Percentiles rank a stretch among this genome's conserved stretches.
These are phyloP conservation scores for Xylaria sp. DNA, from an alignment of 2,329 filamentous ascomycete genomes.

Conservation along the genomic window DNA sequence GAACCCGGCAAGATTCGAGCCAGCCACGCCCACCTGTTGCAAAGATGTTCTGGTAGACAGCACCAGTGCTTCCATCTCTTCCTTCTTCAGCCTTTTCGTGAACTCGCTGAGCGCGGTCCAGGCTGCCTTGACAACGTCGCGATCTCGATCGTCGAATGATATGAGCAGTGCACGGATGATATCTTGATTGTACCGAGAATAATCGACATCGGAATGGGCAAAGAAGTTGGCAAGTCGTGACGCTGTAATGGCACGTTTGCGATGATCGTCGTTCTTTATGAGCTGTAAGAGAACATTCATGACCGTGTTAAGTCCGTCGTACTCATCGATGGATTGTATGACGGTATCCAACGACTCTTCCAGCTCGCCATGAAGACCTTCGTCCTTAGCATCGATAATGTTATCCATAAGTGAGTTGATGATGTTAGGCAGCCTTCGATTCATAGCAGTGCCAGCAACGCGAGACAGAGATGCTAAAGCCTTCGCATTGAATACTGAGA, in stretches of 20 bases:
- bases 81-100: slow-evolving; percentile 90
- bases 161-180: slow-evolving; percentile 90
- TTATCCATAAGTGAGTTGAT: slow-evolving; percentile 96
- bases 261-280: slow-evolving; percentile 92
- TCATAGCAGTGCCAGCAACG: slow-evolving; percentile 91
- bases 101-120: slow-evolving; percentile 89
- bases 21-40: slow-evolving; percentile 87
- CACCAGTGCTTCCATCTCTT: slow-evolving; percentile 96
- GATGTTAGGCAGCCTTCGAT: slow-evolving; percentile 86
- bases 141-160: slow-evolving; percentile 88
- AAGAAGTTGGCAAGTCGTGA: slow-evolving; percentile 90
- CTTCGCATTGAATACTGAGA: slow-evolving; percentile 93
- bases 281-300: slow-evolving; percentile 93
- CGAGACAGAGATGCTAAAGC: slow-evolving; percentile 92
- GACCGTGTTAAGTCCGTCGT: slow-evolving; percentile 91
- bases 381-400: slow-evolving; percentile 80
- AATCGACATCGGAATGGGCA: slow-evolving; percentile 80
- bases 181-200: slow-evolving; percentile 95
- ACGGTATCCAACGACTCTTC: slow-evolving; percentile 87
- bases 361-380: slow-evolving; percentile 77
- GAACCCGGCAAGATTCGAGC: slow-evolving; percentile 87
- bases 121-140: slow-evolving; percentile 84
- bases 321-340: slow-evolving; percentile 92
- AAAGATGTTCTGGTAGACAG: slow-evolving; percentile 86
- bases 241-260: slow-evolving; percentile 80